Evolutionary conservation across 768 basidiomycete species (phyloP), one percentile per base, ranked within the genome.

Genomic region (Phaeolepiota aurea): DNA sequence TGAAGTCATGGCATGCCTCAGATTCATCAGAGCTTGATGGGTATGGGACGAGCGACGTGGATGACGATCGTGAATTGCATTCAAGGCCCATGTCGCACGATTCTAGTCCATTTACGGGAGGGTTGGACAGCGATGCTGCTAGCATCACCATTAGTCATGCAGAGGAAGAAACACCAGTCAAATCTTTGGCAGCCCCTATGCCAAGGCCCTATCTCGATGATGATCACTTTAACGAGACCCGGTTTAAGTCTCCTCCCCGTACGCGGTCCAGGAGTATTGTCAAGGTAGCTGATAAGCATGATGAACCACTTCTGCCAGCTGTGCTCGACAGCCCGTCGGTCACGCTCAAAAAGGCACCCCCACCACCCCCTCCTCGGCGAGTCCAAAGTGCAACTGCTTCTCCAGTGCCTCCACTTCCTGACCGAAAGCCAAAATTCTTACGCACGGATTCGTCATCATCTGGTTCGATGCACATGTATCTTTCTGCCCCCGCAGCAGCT

Each of bases 341-440:
- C 14, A 46, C 47, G 12, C 44, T 55, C 13, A 80, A 74, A 55
- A 72, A 72, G 46, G 64, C 66, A 0, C 76, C 81, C 0, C 82
- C 82, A 0, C 79, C 78, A 0, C 83, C 82, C 0, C 83, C 82
- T 0, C 81, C 79, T 12, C 69, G 79, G 5, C 69, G 77, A 13
- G 52, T 62, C 16, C 42, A 56, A 3, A 42, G 54, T 13, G 46
- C 54, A 0, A 46, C 59, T n/a, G 68, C 65, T 20, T 71, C 75
- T 14, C 65, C 67, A 2, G 60, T 78, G 40, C 76, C 80, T 9
- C 33, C 33, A 7, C 12, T 34, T 21, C 13, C 22, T 33, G 14
- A 37, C 25, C 25, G 21, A 21, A n/a, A 28, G 5, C 9, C 22
- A 9, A 25, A 38, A 38, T 22, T 19, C 20, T 5, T 5, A 52